Evolutionary conservation across 2,329 filamentous ascomycete species (phyloP), one percentile per base, ranked within the genome.

Genomic region (Ophiostoma pallidulum): DNA sequence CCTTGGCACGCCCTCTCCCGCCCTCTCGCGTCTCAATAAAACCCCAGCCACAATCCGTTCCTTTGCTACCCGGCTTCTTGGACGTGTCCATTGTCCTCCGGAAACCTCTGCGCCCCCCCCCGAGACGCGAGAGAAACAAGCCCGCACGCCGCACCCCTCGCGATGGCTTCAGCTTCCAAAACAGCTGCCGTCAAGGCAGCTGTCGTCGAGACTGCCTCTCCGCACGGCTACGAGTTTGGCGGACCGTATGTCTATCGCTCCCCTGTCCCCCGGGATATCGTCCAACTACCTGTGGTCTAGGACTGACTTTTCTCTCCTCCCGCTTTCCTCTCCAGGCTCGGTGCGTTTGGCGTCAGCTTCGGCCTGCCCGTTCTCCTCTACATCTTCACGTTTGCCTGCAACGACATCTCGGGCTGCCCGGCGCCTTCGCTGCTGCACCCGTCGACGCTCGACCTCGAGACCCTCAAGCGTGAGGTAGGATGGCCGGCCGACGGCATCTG

Each of bases 381-480:
- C 67, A 62, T 81, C 57, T 83, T 91, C 61, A 75, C 82, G 40
- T 94, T 96, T 61, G 72, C 84, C 58, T 96, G 91, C 75, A 97
- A 96, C 68, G 90, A 97, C 64, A 72, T 94, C 54, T 84, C 87
- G 8, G 91, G 92, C 50, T 97, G 92, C 62, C 92, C 91, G 40
- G 82, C 86, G 3, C 88, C 90, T 4, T 88, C 86, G 4, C 73
- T 91, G 8, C 74, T 94, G 32, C 73, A 75, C 56, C 89, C 86
- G 28, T 80, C 75, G 48, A 84, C 77, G 8, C 68, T 95, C 51
- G 80, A 80, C 36, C 69, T 89, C 41, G 77, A 82, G 18, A 76
- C 78, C 57, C 69, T 96, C 56, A 92, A 91, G 69, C 62, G 71
- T 47, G 88, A 96, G 60, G 78, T 87, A 37, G 88, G 85, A 57